Evolutionary conservation across 768 basidiomycete genomes (phyloP), one percentile per base, ranked within the genome.

Genomic region (Lactifluus piperatus): DNA sequence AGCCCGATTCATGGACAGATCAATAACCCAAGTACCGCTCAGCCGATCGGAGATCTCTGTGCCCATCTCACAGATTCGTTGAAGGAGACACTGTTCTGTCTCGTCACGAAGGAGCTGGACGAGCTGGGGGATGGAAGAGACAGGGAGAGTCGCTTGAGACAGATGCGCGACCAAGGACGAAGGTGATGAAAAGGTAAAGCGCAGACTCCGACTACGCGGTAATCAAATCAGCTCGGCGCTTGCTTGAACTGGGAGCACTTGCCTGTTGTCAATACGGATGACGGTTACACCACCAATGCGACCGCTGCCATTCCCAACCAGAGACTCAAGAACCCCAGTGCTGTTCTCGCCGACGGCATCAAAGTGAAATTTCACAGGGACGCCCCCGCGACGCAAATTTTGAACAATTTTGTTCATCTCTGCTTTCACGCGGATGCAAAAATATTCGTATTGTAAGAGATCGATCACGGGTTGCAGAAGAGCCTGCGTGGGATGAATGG

Each of bases 391-490:
- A 22, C 70, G 70, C 53, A 91, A 70, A 5, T 82, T 81, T 20
- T 60, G 51, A 8, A 74, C 73, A 55, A 82, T 76, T 63, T 75
- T 79, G 41, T 72, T 69, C 34, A 92, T 69, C 71, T 89, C 86
- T 1, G 69, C 56, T 62, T 79, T 77, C 48, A 91, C 74, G 59
- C 83, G 76, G 58, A 76, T 69, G 67, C 85, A 86, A 69, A 93
- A 91, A 26, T 81, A 80, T 65, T 81, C 80, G 67, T 92, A 93
- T 70, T 91, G 91, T 43, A 92, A 71, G 30, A 91, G 65, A 68
- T 91, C 88, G 60, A 91, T 84, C 62, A 91, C 75, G 0, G 87
- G 87, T 41, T 84, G 86, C 16, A 93, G 76, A 37, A 91, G 70
- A 2, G 76, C 75, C 16, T 81, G 79, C n/a, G 75, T 51, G 7